Evolutionary conservation across 2,329 filamentous ascomycete genomes (phyloP), one percentile per base, ranked within the genome.

Genomic region (Cryphonectria parasitica): DNA sequence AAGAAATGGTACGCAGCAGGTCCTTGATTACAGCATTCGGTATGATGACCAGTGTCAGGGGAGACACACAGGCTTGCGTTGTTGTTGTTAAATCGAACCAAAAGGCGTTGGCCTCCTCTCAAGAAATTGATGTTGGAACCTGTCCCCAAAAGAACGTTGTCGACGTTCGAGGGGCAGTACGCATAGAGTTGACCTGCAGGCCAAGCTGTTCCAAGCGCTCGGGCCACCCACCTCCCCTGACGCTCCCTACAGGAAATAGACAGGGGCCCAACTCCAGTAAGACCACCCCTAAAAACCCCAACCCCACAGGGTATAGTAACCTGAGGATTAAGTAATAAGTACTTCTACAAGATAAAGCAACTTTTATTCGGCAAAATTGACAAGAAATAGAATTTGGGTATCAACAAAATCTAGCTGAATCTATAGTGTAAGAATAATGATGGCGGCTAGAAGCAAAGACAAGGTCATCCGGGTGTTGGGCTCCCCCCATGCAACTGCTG

Each of bases 401-500:
- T 66, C 64, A 58, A 39, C 10, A 58, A 31, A 15, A 3, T 49
- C 19, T 34, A 54, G 17, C 25, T 58, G 19, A n/a, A 17, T 45
- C 61, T 64, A 64, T 43, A 10, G 28, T 19, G 25, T 34, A 34
- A 31, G 17, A 31, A 31, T 10, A 8, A 28, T 58, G 5, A 31
- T 31, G 6, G 28, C 28, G 25, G 54, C 6, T 19, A 5, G 49
- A 25, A 58, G 54, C 10, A 19, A 34, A 3, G 3, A 19, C 15
- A 31, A 10, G 41, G 17, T 60, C 70, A 36, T 54, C 68, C 39
- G 69, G 62, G 13, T 54, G 69, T 43, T 74, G 72, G 25, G 74
- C 68, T 52, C 73, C 73, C 74, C 74, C 74, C n/a, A 43, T 64
- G 80, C 39, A 81, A 78, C 56, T 84, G 82, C 69, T 84, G 82